Percentiles rank a stretch among this genome's conserved stretches.
Evolutionary conservation across 2,329 filamentous ascomycete species (phyloP).

Genomic region (Hypoxylon sp.): DNA sequence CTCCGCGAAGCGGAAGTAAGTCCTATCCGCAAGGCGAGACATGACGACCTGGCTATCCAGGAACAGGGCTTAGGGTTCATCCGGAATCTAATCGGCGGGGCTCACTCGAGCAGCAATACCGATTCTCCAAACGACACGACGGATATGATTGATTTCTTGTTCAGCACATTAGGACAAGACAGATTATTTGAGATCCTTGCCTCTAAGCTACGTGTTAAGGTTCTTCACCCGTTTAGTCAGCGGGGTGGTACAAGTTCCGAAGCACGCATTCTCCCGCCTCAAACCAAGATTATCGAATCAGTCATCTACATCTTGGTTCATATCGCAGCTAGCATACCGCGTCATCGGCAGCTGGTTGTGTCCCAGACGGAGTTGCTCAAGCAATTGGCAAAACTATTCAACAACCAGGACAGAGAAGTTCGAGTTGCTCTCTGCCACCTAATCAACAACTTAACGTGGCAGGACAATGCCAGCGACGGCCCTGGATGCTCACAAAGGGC

Average conservation of each 20-base stretch:
- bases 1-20: constrained; percentile 78
- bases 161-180: constrained; percentile 81
- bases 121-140: constrained; percentile 66
- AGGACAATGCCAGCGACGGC: constrained; percentile 80
- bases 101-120: constrained; percentile 64
- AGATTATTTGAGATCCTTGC: constrained; percentile 85
- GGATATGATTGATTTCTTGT: constrained; percentile 88
- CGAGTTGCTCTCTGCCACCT: constrained; percentile 86
- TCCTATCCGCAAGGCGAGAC: constrained; percentile 75
- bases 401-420: constrained; percentile 79
- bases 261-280: constrained; percentile 69
- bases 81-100: constrained; percentile 85
- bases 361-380: constrained; percentile 82
- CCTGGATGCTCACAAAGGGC: constrained; percentile 77
- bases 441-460: constrained; percentile 86
- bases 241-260: constrained; percentile 58
- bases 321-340: constrained; percentile 84
- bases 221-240: constrained; percentile 68
- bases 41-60: constrained; percentile 87
- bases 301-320: constrained; percentile 89
- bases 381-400: constrained; percentile 80
- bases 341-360: constrained; percentile 83
- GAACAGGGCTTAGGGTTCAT: constrained; percentile 93
- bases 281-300: constrained; percentile 80
- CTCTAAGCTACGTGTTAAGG: constrained; percentile 78